These are phyloP conservation scores for Trametes meyenii DNA, from an alignment of 768 basidiomycete genomes.

Conservation along the genomic window DNA sequence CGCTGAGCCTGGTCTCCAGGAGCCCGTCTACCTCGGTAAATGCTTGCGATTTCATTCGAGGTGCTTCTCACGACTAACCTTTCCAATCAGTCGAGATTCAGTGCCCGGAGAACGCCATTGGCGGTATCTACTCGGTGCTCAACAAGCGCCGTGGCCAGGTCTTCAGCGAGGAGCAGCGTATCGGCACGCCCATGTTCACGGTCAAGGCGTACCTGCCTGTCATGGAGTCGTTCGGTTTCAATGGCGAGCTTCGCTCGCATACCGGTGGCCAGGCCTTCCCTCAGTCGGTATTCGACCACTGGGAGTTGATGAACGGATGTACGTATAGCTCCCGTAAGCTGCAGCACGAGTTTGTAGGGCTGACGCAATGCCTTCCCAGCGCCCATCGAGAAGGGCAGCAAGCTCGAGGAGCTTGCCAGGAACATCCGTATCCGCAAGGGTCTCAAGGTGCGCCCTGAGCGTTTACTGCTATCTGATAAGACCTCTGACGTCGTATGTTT, in stretches of 20 bases:
- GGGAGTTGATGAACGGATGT: slow-evolving; percentile 85
- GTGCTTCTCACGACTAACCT: slow-evolving; percentile 5
- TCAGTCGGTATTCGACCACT: slow-evolving; percentile 91
- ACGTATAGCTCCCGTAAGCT: slow-evolving; percentile 3
- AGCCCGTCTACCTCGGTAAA: slow-evolving; percentile 92
- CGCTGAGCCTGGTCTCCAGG: slow-evolving; percentile 89
- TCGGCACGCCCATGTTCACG: slow-evolving; percentile 99
- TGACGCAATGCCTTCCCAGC: slow-evolving; percentile 42
- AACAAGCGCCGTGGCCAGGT: slow-evolving; percentile 99
- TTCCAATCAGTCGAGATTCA: slow-evolving; percentile 83
- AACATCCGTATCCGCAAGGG: slow-evolving; percentile 91
- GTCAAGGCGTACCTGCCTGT: slow-evolving; percentile 97
- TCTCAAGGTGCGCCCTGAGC: slow-evolving; percentile 66
- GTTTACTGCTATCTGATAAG: neutral
- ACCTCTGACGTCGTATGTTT: slow-evolving; percentile 9
- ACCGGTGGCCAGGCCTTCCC: slow-evolving; percentile 99
- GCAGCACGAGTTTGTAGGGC: slow-evolving; percentile 19
- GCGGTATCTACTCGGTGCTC: slow-evolving; percentile 92
- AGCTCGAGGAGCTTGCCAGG: slow-evolving; percentile 83
- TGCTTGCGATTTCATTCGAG: neutral
- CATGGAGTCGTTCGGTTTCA: slow-evolving; percentile 95
- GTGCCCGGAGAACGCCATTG: slow-evolving; percentile 95
- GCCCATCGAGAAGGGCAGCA: slow-evolving; percentile 88
- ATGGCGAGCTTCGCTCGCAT: slow-evolving; percentile 88
- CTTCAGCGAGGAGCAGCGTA: slow-evolving; percentile 95